Conservation (phyloP, 495 filamentous ascomycete species). For the Wilcoxina mikolae region DNA sequence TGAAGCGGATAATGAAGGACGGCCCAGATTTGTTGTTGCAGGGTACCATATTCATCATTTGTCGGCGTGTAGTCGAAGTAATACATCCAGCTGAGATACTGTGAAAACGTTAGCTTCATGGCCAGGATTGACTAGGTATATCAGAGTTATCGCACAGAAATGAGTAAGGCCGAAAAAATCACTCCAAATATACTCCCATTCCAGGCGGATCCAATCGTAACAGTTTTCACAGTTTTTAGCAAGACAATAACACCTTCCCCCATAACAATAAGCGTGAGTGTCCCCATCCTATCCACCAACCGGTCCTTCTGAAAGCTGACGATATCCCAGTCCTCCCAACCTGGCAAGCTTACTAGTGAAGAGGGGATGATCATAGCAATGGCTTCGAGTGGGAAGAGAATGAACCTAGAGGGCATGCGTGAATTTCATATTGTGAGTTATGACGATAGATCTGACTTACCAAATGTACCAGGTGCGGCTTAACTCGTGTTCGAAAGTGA, state of each 20-base stretch:
- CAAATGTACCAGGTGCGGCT: not conserved
- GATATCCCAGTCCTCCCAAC: constrained; percentile 40
- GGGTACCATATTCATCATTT: constrained; percentile 36
- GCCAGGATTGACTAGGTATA: not conserved
- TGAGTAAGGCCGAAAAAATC: constrained; percentile 26
- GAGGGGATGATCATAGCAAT: constrained; percentile 19
- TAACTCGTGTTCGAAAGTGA: not conserved
- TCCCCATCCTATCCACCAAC: constrained; percentile 49
- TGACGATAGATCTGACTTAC: too few relatives aligned
- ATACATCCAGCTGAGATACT: constrained; percentile 56
- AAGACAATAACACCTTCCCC: constrained; percentile 48
- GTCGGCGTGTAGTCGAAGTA: constrained; percentile 49
- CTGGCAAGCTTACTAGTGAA: constrained; percentile 31
- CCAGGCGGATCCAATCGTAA: constrained; percentile 31
- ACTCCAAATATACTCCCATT: constrained; percentile 27
- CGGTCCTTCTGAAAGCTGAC: constrained; percentile 52
- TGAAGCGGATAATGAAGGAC: constrained; percentile 59
- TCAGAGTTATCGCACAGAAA: constrained; percentile 18
- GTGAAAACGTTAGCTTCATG: not conserved
- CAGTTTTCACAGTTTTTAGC: constrained; percentile 42
- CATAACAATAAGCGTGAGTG: constrained; percentile 54
- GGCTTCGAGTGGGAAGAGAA: constrained; percentile 42
- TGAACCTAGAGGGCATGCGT: too few relatives aligned
- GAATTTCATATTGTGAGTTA: too few relatives aligned
- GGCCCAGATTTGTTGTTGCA: constrained; percentile 47